Conservation (phyloP, 371 early-diverging fungal genomes). For the Circinella umbellata region DNA sequence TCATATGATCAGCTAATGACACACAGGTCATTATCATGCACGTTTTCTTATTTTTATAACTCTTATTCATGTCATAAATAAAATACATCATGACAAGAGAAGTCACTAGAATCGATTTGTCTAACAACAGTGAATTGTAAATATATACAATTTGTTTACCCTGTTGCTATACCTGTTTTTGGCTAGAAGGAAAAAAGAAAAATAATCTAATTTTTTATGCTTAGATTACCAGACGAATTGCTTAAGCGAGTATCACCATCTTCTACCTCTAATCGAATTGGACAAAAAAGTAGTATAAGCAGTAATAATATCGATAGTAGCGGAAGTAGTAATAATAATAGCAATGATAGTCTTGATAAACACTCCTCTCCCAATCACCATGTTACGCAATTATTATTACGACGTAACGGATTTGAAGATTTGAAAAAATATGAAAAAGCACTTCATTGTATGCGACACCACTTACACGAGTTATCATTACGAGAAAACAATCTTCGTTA, state of each 20-base stretch:
- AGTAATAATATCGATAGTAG: neutral
- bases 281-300: neutral
- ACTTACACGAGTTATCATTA: conserved; percentile 46
- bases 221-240: neutral
- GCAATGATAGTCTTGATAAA: neutral
- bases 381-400: conserved; percentile 12
- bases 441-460: conserved; percentile 7
- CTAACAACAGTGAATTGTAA: conserved; percentile 8
- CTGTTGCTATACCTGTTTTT: too few relatives aligned
- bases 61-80: neutral
- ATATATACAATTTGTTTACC: neutral
- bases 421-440: conserved; percentile 3
- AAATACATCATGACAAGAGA: neutral
- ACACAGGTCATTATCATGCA: too few relatives aligned
- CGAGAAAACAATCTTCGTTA: conserved; percentile 48
- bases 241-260: neutral
- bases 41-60: neutral
- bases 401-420: conserved; percentile 11
- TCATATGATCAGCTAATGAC: neutral
- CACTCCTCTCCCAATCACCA: neutral
- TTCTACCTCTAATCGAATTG: neutral
- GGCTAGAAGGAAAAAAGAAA: neutral
- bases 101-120: neutral
- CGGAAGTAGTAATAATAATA: neutral
- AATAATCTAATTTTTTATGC: neutral